Evolutionary conservation across 768 basidiomycete genomes (phyloP).

Genomic region (Suillus luteus): DNA sequence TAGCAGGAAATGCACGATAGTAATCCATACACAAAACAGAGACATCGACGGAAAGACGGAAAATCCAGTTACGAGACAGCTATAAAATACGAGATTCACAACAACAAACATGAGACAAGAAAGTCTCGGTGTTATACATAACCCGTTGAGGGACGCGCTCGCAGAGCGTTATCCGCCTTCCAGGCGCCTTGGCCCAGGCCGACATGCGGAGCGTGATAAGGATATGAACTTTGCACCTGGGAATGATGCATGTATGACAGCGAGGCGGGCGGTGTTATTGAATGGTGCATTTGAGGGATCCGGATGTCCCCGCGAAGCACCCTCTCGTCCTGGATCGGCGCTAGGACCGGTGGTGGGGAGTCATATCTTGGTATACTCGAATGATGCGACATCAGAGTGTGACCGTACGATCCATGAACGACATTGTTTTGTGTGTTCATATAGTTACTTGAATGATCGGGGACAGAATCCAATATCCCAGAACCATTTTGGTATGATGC

Average conservation of each 20-base stretch:
- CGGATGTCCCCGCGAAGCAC: slow-evolving; percentile 35
- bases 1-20: slow-evolving; percentile 9
- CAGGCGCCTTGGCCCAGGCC: slow-evolving; percentile 44
- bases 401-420: slow-evolving; percentile 25
- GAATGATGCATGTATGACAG: slow-evolving; percentile 45
- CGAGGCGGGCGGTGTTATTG: slow-evolving; percentile 31
- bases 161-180: slow-evolving; percentile 48
- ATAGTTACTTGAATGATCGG: slow-evolving; percentile 35
- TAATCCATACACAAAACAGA: slow-evolving; percentile 14
- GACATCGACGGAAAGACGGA: slow-evolving; percentile 3
- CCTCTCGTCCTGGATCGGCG: slow-evolving; percentile 52
- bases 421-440: slow-evolving; percentile 33
- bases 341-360: slow-evolving; percentile 56
- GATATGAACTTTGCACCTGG: slow-evolving; percentile 41
- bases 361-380: slow-evolving; percentile 39
- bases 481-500: slow-evolving; percentile 39
- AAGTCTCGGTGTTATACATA: slow-evolving; percentile 4
- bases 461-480: slow-evolving; percentile 33
- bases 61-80: slow-evolving; percentile 13
- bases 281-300: slow-evolving; percentile 33
- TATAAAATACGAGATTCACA: slow-evolving; percentile 12
- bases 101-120: neutral
- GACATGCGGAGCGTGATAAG: slow-evolving; percentile 40
- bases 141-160: slow-evolving; percentile 32
- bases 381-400: slow-evolving; percentile 27